Percentiles rank a stretch among this genome's conserved stretches.
These are phyloP conservation scores for Tilletia walkeri DNA, from an alignment of 1,284 basidiomycete genomes.

Conservation along the genomic window DNA sequence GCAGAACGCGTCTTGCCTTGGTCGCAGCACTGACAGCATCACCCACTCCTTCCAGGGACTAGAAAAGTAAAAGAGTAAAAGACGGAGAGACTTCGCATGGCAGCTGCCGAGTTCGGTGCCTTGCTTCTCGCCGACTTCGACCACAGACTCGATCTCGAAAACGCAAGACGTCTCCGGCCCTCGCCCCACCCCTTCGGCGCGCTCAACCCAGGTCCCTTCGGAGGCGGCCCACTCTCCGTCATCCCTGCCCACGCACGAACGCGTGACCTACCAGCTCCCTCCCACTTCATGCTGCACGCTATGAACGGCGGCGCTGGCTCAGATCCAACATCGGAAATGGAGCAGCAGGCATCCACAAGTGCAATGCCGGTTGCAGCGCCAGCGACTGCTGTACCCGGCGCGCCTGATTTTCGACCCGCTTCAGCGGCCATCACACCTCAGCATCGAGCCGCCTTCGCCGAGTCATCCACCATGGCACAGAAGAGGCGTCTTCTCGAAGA, in stretches of 20 bases:
- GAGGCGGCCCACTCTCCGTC: constrained; percentile 29
- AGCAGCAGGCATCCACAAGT: too few relatives aligned
- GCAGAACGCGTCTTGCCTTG: too few relatives aligned
- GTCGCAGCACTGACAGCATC: too few relatives aligned
- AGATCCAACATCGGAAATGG: background rate
- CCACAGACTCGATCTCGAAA: constrained; percentile 15
- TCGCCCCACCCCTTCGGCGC: constrained; percentile 33
- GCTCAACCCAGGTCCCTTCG: constrained; percentile 27
- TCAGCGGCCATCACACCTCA: background rate
- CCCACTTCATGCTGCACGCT: constrained; percentile 8
- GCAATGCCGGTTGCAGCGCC: constrained; percentile 1
- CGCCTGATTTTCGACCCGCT: background rate
- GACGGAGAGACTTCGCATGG: background rate
- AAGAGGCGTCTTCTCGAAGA: constrained; percentile 34
- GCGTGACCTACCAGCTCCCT: constrained; percentile 4
- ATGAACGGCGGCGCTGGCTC: background rate
- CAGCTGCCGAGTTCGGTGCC: constrained; percentile 16
- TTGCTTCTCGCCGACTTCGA: constrained; percentile 35
- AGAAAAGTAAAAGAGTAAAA: too few relatives aligned
- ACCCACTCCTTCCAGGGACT: too few relatives aligned
- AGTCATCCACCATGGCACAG: constrained; percentile 6
- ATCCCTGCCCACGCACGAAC: constrained; percentile 18
- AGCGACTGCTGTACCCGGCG: background rate
- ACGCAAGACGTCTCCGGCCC: constrained; percentile 20
- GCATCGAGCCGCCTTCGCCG: constrained; percentile 1